A percentile compares a stretch with the other conserved stretches of the same genome.
phyloP scores from a whole-genome alignment of 1,284 basidiomycete genomes.

The Volvariella volvacea region DNA sequence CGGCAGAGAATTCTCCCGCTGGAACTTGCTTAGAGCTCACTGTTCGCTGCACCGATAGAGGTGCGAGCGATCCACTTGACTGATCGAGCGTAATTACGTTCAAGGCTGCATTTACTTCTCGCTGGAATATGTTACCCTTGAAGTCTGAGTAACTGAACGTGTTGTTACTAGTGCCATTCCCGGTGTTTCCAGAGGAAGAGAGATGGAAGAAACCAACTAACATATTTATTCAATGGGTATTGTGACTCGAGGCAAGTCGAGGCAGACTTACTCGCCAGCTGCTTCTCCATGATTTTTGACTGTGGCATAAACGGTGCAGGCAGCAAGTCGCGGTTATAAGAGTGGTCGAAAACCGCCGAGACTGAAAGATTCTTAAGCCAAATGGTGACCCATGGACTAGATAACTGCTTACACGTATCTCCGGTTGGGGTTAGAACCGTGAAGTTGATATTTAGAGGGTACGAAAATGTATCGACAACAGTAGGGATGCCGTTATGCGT shows the following conservation, averaged over 20 bases:
- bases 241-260: neutral
- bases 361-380: slow-evolving; percentile 30
- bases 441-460: slow-evolving; percentile 59
- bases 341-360: slow-evolving; percentile 55
- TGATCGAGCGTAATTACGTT: slow-evolving; percentile 57
- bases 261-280: slow-evolving; percentile 42
- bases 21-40: neutral
- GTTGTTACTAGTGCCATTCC: slow-evolving; percentile 67
- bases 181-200: slow-evolving; percentile 42
- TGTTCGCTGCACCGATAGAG: slow-evolving; percentile 2
- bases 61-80: slow-evolving; percentile 50
- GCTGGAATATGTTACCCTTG: slow-evolving; percentile 54
- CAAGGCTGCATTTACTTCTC: slow-evolving; percentile 52
- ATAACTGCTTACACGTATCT: slow-evolving; percentile 38
- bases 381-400: slow-evolving; percentile 1
- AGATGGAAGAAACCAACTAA: slow-evolving; percentile 50
- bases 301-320: slow-evolving; percentile 54
- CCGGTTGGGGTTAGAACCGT: slow-evolving; percentile 37
- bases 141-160: slow-evolving; percentile 55
- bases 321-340: slow-evolving; percentile 51
- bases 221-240: neutral
- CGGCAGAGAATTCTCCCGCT: slow-evolving; percentile 5
- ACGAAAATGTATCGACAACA: slow-evolving; percentile 56
- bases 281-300: slow-evolving; percentile 51
- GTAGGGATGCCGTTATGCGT: slow-evolving; percentile 51